These are phyloP conservation scores for Sarcodon sp. DNA, from an alignment of 768 basidiomycete genomes.

Conservation along the genomic window DNA sequence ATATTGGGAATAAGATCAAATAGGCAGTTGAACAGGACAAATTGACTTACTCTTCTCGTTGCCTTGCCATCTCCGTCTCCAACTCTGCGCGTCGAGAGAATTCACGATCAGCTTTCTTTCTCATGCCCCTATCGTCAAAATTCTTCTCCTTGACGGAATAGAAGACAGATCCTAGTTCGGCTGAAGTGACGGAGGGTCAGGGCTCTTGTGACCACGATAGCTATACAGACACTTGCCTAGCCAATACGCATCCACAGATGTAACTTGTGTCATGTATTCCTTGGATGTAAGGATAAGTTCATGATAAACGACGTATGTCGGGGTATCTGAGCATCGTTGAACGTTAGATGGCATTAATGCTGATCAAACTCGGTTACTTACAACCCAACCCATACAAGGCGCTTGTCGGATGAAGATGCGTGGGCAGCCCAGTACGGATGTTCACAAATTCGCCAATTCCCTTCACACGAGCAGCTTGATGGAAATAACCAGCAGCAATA, in stretches of 20 bases:
- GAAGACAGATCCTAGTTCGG: slow-evolving; percentile 92
- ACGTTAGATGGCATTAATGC: background rate
- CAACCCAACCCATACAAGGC: slow-evolving; percentile 94
- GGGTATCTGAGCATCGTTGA: slow-evolving; percentile 50
- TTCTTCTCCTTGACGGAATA: slow-evolving; percentile 97
- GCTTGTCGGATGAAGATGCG: slow-evolving; percentile 93
- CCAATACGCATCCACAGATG: slow-evolving; percentile 96
- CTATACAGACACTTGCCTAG: slow-evolving; percentile 42
- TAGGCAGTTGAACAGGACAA: background rate
- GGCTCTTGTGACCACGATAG: background rate
- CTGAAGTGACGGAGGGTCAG: slow-evolving; percentile 21
- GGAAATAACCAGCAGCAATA: slow-evolving; percentile 96
- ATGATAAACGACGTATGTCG: slow-evolving; percentile 94
- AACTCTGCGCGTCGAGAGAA: slow-evolving; percentile 87
- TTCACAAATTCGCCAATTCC: slow-evolving; percentile 99
- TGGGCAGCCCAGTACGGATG: slow-evolving; percentile 87
- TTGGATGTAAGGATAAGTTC: slow-evolving; percentile 93
- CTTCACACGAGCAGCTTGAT: slow-evolving; percentile 95
- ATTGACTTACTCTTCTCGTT: slow-evolving; percentile 53
- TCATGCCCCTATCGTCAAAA: slow-evolving; percentile 79
- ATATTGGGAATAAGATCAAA: slow-evolving; percentile 3
- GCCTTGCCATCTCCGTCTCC: slow-evolving; percentile 81
- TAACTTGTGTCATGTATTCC: slow-evolving; percentile 99
- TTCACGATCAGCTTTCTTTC: slow-evolving; percentile 73
- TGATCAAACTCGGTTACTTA: slow-evolving; percentile 25